A percentile compares a stretch with the other conserved stretches of the same genome.
These are phyloP conservation scores for Cyanidioschyzon merolae DNA, from an alignment of 23 red algal species.

Conservation along the genomic window DNA sequence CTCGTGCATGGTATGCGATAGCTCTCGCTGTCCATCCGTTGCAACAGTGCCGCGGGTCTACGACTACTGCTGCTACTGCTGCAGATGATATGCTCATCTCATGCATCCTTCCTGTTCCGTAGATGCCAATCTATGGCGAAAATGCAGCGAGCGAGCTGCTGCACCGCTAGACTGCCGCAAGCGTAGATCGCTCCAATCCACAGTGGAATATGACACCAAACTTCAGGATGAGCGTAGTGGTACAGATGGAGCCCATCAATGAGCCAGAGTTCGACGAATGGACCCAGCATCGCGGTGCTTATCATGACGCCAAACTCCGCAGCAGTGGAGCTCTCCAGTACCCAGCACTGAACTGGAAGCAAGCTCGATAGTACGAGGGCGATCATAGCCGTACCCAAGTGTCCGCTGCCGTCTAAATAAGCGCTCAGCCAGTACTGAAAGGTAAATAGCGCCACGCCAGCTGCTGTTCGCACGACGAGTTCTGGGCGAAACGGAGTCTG, in stretches of 20 bases:
- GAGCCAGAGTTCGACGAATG: background rate
- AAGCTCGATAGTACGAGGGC: background rate
- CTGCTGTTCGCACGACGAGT: background rate
- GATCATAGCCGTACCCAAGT: background rate
- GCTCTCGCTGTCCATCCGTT: no score
- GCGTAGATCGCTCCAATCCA: slow-evolving; percentile 9
- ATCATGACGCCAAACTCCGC: background rate
- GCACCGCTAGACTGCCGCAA: background rate
- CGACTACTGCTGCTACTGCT: no score
- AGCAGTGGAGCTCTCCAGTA: background rate
- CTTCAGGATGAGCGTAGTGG: slow-evolving; percentile 1
- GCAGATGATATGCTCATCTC: no score
- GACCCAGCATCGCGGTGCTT: background rate
- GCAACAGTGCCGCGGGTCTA: no score
- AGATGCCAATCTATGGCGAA: background rate
- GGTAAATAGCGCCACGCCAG: background rate
- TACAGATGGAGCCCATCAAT: background rate
- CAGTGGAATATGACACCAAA: background rate
- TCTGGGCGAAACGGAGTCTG: background rate
- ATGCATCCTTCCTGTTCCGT: no score
- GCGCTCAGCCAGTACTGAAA: slow-evolving; percentile 10
- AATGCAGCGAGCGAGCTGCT: slow-evolving; percentile 1
- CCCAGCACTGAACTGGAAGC: background rate
- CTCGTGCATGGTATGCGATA: no score
- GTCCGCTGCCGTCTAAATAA: background rate